These are phyloP conservation scores for Leucocoprinus sp. DNA, from an alignment of 768 basidiomycete species.

Conservation along the genomic window DNA sequence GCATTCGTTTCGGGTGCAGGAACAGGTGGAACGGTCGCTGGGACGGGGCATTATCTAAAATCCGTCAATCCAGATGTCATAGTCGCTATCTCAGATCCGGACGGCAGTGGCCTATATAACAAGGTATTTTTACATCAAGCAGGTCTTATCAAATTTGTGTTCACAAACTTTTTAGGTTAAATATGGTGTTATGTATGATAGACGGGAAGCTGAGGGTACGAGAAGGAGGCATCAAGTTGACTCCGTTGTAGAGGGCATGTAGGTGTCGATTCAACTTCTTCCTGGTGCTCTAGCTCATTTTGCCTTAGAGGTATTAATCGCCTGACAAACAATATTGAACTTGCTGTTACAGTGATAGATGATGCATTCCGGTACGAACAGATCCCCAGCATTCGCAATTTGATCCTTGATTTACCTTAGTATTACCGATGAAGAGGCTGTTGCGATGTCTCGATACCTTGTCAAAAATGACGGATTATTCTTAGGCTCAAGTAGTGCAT, in stretches of 20 bases:
- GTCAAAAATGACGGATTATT: conserved; percentile 89
- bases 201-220: conserved; percentile 88
- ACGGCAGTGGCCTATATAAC: conserved; percentile 92
- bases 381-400: neutral
- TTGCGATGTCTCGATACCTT: conserved; percentile 91
- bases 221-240: conserved; percentile 92
- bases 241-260: conserved; percentile 93
- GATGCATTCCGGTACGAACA: conserved; percentile 70
- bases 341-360: conserved; percentile 78
- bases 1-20: conserved; percentile 92
- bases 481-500: conserved; percentile 92
- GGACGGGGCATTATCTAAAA: conserved; percentile 75
- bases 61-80: conserved; percentile 55
- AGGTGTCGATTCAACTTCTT: conserved; percentile 11
- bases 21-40: conserved; percentile 95
- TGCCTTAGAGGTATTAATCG: conserved; percentile 79
- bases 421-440: conserved; percentile 88
- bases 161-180: conserved; percentile 47
- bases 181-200: conserved; percentile 91
- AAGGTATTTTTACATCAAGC: conserved; percentile 41
- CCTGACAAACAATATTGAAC: conserved; percentile 81
- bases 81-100: conserved; percentile 81
- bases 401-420: conserved; percentile 29
- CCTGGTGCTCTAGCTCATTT: neutral
- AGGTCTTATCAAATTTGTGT: neutral